phyloP scores from a whole-genome alignment of 768 basidiomycete species.

The Coprinellus aureogranulatus region DNA sequence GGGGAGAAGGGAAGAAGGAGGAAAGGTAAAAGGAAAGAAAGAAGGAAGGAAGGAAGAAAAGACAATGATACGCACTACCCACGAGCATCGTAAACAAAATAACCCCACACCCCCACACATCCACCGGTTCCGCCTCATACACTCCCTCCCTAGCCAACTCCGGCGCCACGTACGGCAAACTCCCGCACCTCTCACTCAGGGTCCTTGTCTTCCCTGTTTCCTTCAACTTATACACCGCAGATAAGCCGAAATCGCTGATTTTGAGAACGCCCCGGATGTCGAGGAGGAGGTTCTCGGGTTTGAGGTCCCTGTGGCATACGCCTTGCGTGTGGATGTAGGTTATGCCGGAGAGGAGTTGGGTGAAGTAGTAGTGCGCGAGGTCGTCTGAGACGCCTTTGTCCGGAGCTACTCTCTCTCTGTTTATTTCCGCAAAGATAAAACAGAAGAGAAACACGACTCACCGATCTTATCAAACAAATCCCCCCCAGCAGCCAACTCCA shows the following conservation, averaged over 20 bases:
- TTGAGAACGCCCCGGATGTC: slow-evolving; percentile 83
- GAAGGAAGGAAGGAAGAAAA: not conserved
- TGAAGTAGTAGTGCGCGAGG: slow-evolving; percentile 87
- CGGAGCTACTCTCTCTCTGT: too few species aligned
- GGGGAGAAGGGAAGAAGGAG: too few species aligned
- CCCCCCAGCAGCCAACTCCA: slow-evolving; percentile 91
- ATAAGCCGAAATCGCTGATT: slow-evolving; percentile 93
- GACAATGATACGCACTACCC: slow-evolving; percentile 66
- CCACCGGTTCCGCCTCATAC: slow-evolving; percentile 90
- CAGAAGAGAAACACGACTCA: slow-evolving; percentile 35
- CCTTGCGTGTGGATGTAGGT: slow-evolving; percentile 87
- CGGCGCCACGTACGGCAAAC: slow-evolving; percentile 91
- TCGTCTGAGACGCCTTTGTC: slow-evolving; percentile 86
- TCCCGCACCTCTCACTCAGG: slow-evolving; percentile 84
- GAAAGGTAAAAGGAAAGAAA: too few species aligned
- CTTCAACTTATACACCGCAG: slow-evolving; percentile 85
- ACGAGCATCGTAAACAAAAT: slow-evolving; percentile 88
- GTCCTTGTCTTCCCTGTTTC: slow-evolving; percentile 71
- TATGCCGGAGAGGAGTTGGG: slow-evolving; percentile 80
- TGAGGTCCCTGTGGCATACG: slow-evolving; percentile 94
- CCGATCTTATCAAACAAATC: slow-evolving; percentile 99
- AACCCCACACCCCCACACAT: slow-evolving; percentile 94
- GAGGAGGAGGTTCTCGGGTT: slow-evolving; percentile 93
- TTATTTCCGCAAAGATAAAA: too few species aligned
- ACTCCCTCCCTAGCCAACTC: slow-evolving; percentile 71